Evolutionary conservation across 768 basidiomycete genomes (phyloP).

Genomic region (Suillus sp.): DNA sequence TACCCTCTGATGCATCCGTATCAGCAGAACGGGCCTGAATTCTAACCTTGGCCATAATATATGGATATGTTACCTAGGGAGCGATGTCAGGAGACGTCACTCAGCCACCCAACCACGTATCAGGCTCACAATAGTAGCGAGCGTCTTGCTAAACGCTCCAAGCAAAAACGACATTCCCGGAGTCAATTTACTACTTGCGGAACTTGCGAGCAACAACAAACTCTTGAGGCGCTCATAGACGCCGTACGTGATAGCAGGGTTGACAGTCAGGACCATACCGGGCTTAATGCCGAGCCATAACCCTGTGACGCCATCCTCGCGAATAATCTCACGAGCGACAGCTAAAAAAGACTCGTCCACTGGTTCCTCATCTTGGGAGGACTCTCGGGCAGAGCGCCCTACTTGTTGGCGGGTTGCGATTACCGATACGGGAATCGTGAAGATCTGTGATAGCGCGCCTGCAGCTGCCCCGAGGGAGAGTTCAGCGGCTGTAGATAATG

Average conservation of each 20-base stretch:
- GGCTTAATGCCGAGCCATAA: conserved; percentile 95
- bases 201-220: conserved; percentile 59
- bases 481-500: conserved; percentile 77
- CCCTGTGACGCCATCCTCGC: conserved; percentile 84
- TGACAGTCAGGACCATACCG: conserved; percentile 91
- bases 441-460: conserved; percentile 93
- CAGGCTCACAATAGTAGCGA: conserved; percentile 86
- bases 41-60: conserved; percentile 95
- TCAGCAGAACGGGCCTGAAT: conserved; percentile 83
- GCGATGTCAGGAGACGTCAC: conserved; percentile 3
- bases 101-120: background rate
- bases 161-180: conserved; percentile 80
- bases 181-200: conserved; percentile 62
- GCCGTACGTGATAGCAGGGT: conserved; percentile 98
- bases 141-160: conserved; percentile 92
- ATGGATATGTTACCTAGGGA: conserved; percentile 86
- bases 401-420: conserved; percentile 98
- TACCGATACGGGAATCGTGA: conserved; percentile 97
- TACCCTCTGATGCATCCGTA: conserved; percentile 44
- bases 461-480: conserved; percentile 88
- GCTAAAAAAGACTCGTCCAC: conserved; percentile 73
- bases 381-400: conserved; percentile 42
- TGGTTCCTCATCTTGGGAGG: conserved; percentile 12
- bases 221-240: conserved; percentile 90
- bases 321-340: conserved; percentile 84